A percentile compares a stretch with the other conserved stretches of the same genome.
Evolutionary conservation across 306 rosid genomes (phyloP).

Genomic region (Fagus sylvatica): DNA sequence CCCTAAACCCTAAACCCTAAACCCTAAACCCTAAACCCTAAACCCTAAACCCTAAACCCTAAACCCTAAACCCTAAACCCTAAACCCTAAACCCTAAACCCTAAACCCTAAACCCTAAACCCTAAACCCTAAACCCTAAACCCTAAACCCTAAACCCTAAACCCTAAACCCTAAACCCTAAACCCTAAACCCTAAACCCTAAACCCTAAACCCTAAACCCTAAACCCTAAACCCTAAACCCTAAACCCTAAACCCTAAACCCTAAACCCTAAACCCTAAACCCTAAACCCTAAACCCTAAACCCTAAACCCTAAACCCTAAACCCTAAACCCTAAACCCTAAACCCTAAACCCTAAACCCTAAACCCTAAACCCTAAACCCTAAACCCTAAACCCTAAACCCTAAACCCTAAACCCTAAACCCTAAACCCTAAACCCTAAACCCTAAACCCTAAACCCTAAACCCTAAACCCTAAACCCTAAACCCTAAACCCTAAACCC

Average conservation of each 20-base stretch:
- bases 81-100: slow-evolving; percentile 2
- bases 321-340: slow-evolving; percentile 16
- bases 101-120: slow-evolving; percentile 13
- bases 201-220: slow-evolving; percentile 26
- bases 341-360: slow-evolving; percentile 14
- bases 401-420: slow-evolving; percentile 21
- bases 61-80: slow-evolving; percentile 18
- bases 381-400: slow-evolving; percentile 17
- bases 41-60: slow-evolving; percentile 18
- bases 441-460: slow-evolving; percentile 17
- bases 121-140: slow-evolving; percentile 15
- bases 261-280: slow-evolving; percentile 13
- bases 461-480: slow-evolving; percentile 17
- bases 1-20: slow-evolving; percentile 21
- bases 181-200: slow-evolving; percentile 31
- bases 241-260: slow-evolving; percentile 18
- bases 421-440: slow-evolving; percentile 21
- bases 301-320: slow-evolving; percentile 25
- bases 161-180: slow-evolving; percentile 22
- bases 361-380: slow-evolving; percentile 15
- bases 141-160: slow-evolving; percentile 18
- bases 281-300: slow-evolving; percentile 18
- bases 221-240: slow-evolving; percentile 17
- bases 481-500: slow-evolving; percentile 25
- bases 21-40: slow-evolving; percentile 22